These are phyloP conservation scores for Termitomyces heimii DNA, from an alignment of 768 basidiomycete species.

Conservation along the genomic window DNA sequence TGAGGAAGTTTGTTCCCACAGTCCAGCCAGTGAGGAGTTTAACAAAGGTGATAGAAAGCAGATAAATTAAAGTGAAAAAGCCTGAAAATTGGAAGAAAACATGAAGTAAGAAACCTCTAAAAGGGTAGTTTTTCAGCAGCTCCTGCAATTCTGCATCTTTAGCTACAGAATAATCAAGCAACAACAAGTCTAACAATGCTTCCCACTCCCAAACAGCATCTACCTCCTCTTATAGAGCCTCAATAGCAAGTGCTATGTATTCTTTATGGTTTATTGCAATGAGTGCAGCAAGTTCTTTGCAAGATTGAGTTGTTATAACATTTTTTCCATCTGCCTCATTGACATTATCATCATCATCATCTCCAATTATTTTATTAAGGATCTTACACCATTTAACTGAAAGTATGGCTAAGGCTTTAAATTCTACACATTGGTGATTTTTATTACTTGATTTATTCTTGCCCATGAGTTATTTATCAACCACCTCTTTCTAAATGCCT, in stretches of 20 bases:
- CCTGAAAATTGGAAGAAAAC: too few species aligned
- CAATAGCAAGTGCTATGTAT: constrained; percentile 74
- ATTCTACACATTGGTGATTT: constrained; percentile 52
- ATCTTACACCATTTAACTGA: constrained; percentile 72
- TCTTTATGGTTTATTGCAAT: constrained; percentile 41
- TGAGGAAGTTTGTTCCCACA: too few species aligned
- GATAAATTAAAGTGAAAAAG: too few species aligned
- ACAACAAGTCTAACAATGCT: constrained; percentile 67
- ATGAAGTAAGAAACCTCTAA: too few species aligned
- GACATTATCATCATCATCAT: constrained; percentile 37
- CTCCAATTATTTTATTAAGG: constrained; percentile 45
- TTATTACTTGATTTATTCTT: constrained; percentile 38
- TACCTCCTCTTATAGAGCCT: constrained; percentile 83
- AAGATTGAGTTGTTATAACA: constrained; percentile 25
- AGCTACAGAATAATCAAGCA: constrained; percentile 83
- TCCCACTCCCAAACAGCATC: constrained; percentile 79
- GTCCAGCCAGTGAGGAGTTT: too few species aligned
- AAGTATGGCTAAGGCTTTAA: constrained; percentile 67
- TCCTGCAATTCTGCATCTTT: constrained; percentile 29
- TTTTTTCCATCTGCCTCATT: constrained; percentile 30
- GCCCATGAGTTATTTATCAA: constrained; percentile 57
- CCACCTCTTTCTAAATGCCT: constrained; percentile 74
- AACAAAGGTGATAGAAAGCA: too few species aligned
- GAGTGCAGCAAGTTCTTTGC: constrained; percentile 32
- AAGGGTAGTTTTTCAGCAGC: too few species aligned